phyloP scores from a whole-genome alignment of 768 basidiomycete genomes.

The Gelatoporia subvermispora region DNA sequence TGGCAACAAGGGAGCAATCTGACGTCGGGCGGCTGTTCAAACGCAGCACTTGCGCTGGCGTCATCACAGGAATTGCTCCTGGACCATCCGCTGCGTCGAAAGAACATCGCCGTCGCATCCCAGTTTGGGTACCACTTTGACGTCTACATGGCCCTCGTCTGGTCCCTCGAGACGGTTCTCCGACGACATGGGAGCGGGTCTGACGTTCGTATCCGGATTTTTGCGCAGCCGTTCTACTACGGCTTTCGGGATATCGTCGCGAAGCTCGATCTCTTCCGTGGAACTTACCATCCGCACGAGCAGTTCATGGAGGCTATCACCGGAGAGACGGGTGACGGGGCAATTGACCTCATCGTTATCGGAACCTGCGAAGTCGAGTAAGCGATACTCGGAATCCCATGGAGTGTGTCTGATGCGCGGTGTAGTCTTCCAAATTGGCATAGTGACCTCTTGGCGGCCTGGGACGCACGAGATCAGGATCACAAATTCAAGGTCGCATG shows the following conservation, averaged over 20 bases:
- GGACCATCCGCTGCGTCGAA: slow-evolving; percentile 9
- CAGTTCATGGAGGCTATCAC: slow-evolving; percentile 25
- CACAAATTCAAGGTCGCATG: slow-evolving; percentile 40
- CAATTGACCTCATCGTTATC: slow-evolving; percentile 35
- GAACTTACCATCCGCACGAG: slow-evolving; percentile 19
- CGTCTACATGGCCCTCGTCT: slow-evolving; percentile 31
- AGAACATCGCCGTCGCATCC: slow-evolving; percentile 31
- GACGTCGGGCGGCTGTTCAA: no score
- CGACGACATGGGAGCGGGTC: slow-evolving; percentile 3
- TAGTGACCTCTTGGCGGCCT: slow-evolving; percentile 27
- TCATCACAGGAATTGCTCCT: no score
- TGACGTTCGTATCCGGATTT: slow-evolving; percentile 23
- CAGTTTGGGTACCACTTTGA: slow-evolving; percentile 32
- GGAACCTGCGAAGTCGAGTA: slow-evolving; percentile 46
- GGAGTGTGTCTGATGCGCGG: background rate
- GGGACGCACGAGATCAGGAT: slow-evolving; percentile 30
- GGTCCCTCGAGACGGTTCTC: slow-evolving; percentile 13
- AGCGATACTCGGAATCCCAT: slow-evolving; percentile 6
- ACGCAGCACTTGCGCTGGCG: no score
- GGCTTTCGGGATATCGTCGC: slow-evolving; percentile 31
- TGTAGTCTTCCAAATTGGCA: slow-evolving; percentile 21
- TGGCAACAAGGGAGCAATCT: no score
- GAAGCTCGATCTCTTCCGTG: slow-evolving; percentile 27
- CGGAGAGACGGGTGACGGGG: slow-evolving; percentile 9
- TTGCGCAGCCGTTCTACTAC: slow-evolving; percentile 27